Evolutionary conservation across 805 yeast genomes (phyloP), one percentile per base, ranked within the genome.

Genomic region (Candida adriatica): DNA sequence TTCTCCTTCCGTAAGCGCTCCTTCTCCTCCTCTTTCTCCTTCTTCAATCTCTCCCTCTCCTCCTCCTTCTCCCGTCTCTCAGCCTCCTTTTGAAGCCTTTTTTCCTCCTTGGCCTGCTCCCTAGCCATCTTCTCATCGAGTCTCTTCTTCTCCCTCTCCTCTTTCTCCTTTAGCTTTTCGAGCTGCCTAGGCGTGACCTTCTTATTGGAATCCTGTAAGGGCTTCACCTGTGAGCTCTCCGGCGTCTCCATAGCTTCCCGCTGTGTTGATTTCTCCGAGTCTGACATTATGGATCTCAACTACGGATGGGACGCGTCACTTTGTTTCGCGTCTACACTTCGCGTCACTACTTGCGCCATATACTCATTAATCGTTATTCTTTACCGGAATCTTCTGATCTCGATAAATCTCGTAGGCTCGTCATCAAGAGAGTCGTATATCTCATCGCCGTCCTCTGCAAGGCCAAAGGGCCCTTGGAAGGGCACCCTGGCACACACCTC

Each of bases 31-130:
- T 24, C 35, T 35, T 28, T 19, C 10, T 8, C 8, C 41, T 39
- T 53, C 45, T 38, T 47, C 28, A 54, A 55, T 31, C 56, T 60
- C 19, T 62, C 63, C 24, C 35, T 40, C 28, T 55, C 55, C 31
- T 56, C 61, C 19, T 62, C 63, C 24, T 37, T 40, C 21, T 29
- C 42, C 30, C 45, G 51, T 42, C 41, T 46, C 29, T 39, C 30
- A 35, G 7, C 24, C 16, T 26, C 52, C 58, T 28, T 51, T 55
- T 26, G 32, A 44, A 22, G 40, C 48, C 35, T 41, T 40, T 35
- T 46, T 39, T 31, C 38, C 34, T 27, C 39, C 38, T 31, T 49
- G 45, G 25, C 42, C 40, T 35, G 45, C 54, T 30, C 31, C 13
- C 46, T 42, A 26, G 47, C 46, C 32, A 35, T 34, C 31, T 48